These are phyloP conservation scores for Aegilops umbellulata DNA, from an alignment of 176 grass and related monocot species.

Conservation along the genomic window DNA sequence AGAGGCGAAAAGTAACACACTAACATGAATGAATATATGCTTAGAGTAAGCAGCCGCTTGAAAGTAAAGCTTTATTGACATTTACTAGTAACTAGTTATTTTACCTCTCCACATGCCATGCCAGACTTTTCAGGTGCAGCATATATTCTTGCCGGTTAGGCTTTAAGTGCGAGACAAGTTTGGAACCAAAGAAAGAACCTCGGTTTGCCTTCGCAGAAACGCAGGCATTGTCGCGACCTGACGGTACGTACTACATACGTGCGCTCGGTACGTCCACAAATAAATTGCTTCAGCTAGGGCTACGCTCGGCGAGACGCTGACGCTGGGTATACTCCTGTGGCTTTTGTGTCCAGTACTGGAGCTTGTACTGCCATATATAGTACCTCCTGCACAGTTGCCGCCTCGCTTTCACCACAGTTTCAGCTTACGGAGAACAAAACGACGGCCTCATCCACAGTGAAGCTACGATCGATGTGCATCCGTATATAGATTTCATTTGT, in stretches of 20 bases:
- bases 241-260: no score
- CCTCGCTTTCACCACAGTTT: constrained; percentile 12
- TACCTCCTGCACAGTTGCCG: not conserved
- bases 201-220: not conserved
- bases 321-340: not conserved
- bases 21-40: not conserved
- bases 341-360: no score
- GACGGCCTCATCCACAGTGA: not conserved
- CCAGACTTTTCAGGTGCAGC: not conserved
- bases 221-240: not conserved
- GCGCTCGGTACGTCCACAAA: not conserved
- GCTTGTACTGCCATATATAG: not conserved
- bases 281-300: not conserved
- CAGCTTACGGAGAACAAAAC: not conserved
- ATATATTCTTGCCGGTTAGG: not conserved
- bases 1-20: not conserved
- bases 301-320: no score
- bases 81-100: no score
- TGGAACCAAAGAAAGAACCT: not conserved
- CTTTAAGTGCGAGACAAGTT: not conserved
- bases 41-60: not conserved
- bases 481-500: no score
- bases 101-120: not conserved
- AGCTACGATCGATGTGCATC: no score
- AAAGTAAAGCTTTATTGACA: constrained; percentile 13